A percentile compares a stretch with the other conserved stretches of the same genome.
These are phyloP conservation scores for Cutaneotrichosporon dermatis DNA, from an alignment of 1,284 basidiomycete species.

Conservation along the genomic window DNA sequence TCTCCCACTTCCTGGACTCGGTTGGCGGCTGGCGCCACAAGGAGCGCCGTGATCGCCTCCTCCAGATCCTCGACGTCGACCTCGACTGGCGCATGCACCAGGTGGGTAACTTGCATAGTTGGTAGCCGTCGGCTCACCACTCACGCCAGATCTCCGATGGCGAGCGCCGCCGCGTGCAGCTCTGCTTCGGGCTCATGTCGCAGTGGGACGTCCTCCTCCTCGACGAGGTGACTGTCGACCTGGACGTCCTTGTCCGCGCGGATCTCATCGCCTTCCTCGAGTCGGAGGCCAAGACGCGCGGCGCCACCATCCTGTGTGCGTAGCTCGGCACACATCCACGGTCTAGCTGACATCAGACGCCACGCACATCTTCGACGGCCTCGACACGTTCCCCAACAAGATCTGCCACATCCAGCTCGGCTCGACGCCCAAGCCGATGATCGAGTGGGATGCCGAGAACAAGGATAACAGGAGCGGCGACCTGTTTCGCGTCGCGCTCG, in stretches of 20 bases:
- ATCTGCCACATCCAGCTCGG: constrained; percentile 85
- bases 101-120: too few species aligned
- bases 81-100: constrained; percentile 65
- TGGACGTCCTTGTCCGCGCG: constrained; percentile 94
- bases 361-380: constrained; percentile 91
- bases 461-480: constrained; percentile 31
- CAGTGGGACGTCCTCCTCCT: constrained; percentile 90
- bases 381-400: constrained; percentile 81
- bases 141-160: constrained; percentile 76
- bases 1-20: constrained; percentile 85
- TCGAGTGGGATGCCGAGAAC: constrained; percentile 59
- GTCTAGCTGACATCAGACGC: constrained; percentile 56
- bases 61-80: constrained; percentile 92
- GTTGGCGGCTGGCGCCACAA: constrained; percentile 95
- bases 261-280: constrained; percentile 85
- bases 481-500: constrained; percentile 68
- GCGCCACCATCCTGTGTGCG: constrained; percentile 85
- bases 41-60: constrained; percentile 73
- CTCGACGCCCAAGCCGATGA: constrained; percentile 57
- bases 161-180: constrained; percentile 86
- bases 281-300: constrained; percentile 71
- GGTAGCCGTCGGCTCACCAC: too few species aligned
- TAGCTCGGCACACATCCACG: constrained; percentile 11
- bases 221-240: constrained; percentile 96
- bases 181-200: constrained; percentile 94